These are phyloP conservation scores for Penicillium paxilli DNA, from an alignment of 495 filamentous ascomycete genomes.

Conservation along the genomic window DNA sequence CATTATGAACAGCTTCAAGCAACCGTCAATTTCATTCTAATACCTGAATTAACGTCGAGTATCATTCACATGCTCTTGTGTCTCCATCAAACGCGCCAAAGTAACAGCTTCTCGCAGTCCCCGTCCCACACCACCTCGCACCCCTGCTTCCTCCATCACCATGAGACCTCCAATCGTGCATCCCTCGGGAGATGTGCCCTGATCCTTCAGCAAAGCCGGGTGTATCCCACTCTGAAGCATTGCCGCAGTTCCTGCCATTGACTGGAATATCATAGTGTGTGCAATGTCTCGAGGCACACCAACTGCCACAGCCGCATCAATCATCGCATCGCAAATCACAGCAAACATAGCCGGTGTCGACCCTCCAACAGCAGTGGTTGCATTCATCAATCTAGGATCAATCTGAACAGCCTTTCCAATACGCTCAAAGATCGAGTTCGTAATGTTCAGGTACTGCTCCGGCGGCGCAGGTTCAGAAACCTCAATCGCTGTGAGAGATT, in stretches of 20 bases:
- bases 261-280: slow-evolving; percentile 39
- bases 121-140: slow-evolving; percentile 40
- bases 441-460: slow-evolving; percentile 20
- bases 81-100: slow-evolving; percentile 41
- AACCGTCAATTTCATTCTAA: neutral
- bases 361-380: slow-evolving; percentile 37
- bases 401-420: slow-evolving; percentile 39
- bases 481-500: slow-evolving; percentile 41
- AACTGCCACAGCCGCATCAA: slow-evolving; percentile 46
- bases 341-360: slow-evolving; percentile 47
- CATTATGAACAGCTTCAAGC: neutral
- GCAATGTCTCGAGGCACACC: slow-evolving; percentile 42
- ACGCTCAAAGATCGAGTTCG: slow-evolving; percentile 35
- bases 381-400: slow-evolving; percentile 35
- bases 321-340: slow-evolving; percentile 41
- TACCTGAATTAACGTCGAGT: slow-evolving; percentile 29
- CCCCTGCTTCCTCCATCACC: slow-evolving; percentile 43
- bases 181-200: slow-evolving; percentile 42
- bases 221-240: slow-evolving; percentile 41
- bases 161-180: slow-evolving; percentile 48
- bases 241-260: slow-evolving; percentile 37
- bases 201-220: slow-evolving; percentile 38
- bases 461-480: slow-evolving; percentile 27
- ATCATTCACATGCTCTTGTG: slow-evolving; percentile 36
- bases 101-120: slow-evolving; percentile 42